phyloP scores from a whole-genome alignment of 2,329 filamentous ascomycete genomes.

The Cladophialophora bantiana region DNA sequence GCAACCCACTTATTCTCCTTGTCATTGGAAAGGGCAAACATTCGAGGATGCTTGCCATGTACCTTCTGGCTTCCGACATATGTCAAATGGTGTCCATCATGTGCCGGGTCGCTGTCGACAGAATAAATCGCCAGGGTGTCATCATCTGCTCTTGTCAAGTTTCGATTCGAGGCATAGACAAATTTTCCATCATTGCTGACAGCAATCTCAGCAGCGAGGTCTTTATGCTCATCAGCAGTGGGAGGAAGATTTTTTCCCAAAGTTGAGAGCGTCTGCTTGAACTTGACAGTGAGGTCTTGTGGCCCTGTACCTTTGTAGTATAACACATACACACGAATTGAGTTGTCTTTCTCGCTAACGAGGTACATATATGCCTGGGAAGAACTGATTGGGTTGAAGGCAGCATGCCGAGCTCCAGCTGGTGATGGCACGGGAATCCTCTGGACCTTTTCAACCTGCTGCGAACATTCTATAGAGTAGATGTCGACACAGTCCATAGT shows the following conservation, averaged over 20 bases:
- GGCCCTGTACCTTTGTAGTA: not conserved
- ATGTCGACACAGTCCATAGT: conserved; percentile 23
- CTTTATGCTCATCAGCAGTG: conserved; percentile 14
- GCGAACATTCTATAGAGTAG: conserved; percentile 5
- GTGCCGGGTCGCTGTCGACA: conserved; percentile 14
- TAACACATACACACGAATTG: conserved; percentile 19
- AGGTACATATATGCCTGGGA: conserved; percentile 26
- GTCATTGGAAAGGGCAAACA: conserved; percentile 25
- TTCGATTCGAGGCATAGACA: conserved; percentile 29
- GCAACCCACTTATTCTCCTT: conserved; percentile 23
- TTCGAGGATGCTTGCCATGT: conserved; percentile 23
- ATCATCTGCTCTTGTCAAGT: conserved; percentile 9
- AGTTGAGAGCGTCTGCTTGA: conserved; percentile 20
- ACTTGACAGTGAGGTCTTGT: conserved; percentile 7
- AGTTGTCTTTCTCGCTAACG: conserved; percentile 30
- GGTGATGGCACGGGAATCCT: conserved; percentile 16
- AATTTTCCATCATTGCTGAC: conserved; percentile 28
- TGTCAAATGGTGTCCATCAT: conserved; percentile 23
- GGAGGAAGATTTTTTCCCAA: conserved; percentile 18
- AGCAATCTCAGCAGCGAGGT: conserved; percentile 25
- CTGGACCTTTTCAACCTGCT: conserved; percentile 12
- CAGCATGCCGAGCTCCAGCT: conserved; percentile 21
- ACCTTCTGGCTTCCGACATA: conserved; percentile 9
- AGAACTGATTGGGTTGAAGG: conserved; percentile 19
- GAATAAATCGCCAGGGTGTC: conserved; percentile 25